Conservation (phyloP, 2,329 filamentous ascomycete species). For the Apiospora arundinis region DNA sequence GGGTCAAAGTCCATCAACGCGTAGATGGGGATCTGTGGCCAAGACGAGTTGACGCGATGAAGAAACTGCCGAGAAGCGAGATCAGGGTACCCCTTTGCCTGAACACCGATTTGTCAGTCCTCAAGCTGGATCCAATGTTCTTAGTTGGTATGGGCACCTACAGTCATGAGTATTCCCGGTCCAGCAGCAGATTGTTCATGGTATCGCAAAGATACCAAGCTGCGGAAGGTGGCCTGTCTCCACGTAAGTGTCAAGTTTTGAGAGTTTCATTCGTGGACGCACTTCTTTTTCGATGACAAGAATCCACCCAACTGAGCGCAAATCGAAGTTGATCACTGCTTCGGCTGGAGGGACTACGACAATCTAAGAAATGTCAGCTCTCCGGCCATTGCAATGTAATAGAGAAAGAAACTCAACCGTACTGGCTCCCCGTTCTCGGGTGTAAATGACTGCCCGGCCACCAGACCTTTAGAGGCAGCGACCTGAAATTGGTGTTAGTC, state of each 20-base stretch:
- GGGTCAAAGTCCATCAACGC: constrained; percentile 78
- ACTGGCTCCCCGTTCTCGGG: constrained; percentile 41
- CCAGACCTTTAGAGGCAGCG: constrained; percentile 75
- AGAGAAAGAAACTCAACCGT: constrained; percentile 21
- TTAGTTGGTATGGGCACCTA: constrained; percentile 40
- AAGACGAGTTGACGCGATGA: constrained; percentile 53
- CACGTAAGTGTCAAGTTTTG: constrained; percentile 27
- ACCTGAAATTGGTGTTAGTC: constrained; percentile 51
- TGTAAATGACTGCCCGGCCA: constrained; percentile 56
- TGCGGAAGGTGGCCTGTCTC: constrained; percentile 74
- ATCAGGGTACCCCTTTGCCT: constrained; percentile 87
- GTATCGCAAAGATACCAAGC: constrained; percentile 63
- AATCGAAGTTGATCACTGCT: constrained; percentile 56
- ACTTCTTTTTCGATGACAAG: constrained; percentile 83
- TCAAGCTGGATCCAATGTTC: neutral
- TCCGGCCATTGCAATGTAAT: neutral
- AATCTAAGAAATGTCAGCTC: neutral
- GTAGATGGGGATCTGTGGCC: constrained; percentile 62
- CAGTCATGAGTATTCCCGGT: constrained; percentile 72
- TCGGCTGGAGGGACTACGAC: constrained; percentile 62
- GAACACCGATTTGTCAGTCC: constrained; percentile 23
- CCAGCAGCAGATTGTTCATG: constrained; percentile 56
- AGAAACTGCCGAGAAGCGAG: constrained; percentile 72
- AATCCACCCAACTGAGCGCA: constrained; percentile 65
- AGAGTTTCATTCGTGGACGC: constrained; percentile 21